Percentiles rank a stretch among this genome's conserved stretches.
phyloP scores from a whole-genome alignment of 352 stramenopile genomes.

The Pythium aristosporum region DNA sequence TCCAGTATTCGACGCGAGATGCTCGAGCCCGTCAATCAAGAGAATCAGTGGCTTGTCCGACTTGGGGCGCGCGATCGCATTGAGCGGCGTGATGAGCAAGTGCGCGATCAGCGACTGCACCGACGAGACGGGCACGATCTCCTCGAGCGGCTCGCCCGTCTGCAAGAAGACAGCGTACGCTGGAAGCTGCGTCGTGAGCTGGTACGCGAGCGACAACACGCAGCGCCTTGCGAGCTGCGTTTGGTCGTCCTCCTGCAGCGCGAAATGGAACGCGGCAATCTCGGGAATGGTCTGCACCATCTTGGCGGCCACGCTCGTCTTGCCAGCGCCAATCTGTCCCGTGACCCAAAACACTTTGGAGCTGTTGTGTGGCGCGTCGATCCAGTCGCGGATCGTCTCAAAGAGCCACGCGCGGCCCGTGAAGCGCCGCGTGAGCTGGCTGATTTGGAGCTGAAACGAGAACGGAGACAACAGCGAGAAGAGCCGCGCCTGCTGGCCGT shows the following conservation, averaged over 20 bases:
- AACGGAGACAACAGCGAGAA: constrained; percentile 67
- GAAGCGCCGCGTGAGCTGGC: constrained; percentile 64
- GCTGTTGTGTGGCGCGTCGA: constrained; percentile 24
- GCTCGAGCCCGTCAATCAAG: constrained; percentile 68
- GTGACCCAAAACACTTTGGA: constrained; percentile 68
- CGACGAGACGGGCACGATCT: constrained; percentile 72
- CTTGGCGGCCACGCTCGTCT: constrained; percentile 57
- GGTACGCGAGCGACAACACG: constrained; percentile 67
- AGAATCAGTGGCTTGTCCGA: constrained; percentile 56
- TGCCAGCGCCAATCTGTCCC: constrained; percentile 67
- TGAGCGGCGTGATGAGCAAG: constrained; percentile 61
- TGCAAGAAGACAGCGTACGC: constrained; percentile 70
- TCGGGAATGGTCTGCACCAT: constrained; percentile 71
- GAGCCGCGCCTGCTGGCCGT: constrained; percentile 66
- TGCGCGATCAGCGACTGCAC: constrained; percentile 51
- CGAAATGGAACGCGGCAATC: constrained; percentile 75
- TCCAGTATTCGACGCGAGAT: constrained; percentile 29
- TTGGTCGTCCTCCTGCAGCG: constrained; percentile 70
- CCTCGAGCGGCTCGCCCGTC: constrained; percentile 64
- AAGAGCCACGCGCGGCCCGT: constrained; percentile 66
- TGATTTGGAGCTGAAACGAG: constrained; percentile 75
- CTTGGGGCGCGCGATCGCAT: constrained; percentile 53
- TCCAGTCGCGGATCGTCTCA: constrained; percentile 44
- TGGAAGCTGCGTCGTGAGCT: constrained; percentile 71
- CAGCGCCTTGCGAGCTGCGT: constrained; percentile 65